phyloP scores from a whole-genome alignment of 495 filamentous ascomycete genomes.

The Penicillium mononematosum region DNA sequence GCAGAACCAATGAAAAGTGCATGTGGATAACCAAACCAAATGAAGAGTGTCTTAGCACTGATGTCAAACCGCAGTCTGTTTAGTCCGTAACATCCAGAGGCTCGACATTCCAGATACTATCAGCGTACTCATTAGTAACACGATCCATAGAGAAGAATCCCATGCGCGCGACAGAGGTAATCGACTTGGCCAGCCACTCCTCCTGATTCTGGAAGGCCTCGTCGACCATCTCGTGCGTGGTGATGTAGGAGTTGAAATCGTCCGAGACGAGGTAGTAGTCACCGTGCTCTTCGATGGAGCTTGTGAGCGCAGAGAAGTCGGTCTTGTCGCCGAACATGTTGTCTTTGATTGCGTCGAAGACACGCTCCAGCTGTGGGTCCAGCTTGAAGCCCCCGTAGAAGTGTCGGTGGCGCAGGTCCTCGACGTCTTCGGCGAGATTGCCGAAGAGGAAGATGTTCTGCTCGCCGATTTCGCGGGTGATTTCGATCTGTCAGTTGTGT shows the following conservation, averaged over 20 bases:
- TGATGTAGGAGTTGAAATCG: constrained; percentile 90
- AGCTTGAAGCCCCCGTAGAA: constrained; percentile 75
- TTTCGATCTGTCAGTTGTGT: constrained; percentile 69
- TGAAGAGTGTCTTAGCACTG: neutral
- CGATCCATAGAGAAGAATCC: constrained; percentile 95
- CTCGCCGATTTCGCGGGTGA: constrained; percentile 94
- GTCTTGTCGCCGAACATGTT: constrained; percentile 74
- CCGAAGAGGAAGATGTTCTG: constrained; percentile 98
- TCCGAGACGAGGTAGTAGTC: constrained; percentile 98
- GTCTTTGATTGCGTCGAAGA: constrained; percentile 78
- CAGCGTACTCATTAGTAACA: constrained; percentile 98
- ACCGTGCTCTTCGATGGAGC: constrained; percentile 83
- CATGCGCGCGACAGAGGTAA: constrained; percentile 85
- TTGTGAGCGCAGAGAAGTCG: constrained; percentile 76
- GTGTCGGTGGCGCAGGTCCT: constrained; percentile 90
- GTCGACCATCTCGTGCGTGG: constrained; percentile 87
- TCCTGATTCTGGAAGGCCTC: constrained; percentile 87
- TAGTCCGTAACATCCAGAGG: constrained; percentile 52
- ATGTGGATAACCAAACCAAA: neutral
- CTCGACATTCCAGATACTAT: constrained; percentile 95
- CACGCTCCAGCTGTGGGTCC: constrained; percentile 69
- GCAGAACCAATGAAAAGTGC: neutral
- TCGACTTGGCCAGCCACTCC: constrained; percentile 86
- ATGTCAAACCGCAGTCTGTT: neutral
- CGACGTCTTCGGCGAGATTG: constrained; percentile 93